Evolutionary conservation across 805 yeast species (phyloP), one percentile per base, ranked within the genome.

Genomic region (Candida pini): DNA sequence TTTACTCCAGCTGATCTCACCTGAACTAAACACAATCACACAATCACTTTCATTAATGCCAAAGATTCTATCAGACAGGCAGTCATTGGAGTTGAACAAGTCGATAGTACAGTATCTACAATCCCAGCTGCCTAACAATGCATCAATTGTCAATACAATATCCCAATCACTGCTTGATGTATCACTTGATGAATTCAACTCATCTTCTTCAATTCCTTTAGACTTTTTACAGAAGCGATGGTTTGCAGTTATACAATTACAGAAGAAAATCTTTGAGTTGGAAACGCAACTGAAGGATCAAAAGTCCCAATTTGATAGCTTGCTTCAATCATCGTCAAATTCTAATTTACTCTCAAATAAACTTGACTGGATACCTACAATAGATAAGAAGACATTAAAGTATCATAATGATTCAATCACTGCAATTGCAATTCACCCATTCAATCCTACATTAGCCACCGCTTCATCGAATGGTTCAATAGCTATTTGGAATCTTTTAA

Each of bases 181-280:
- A 7, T 22, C 5, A 12, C 25, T 7, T 26, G 2, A 9, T 32
- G 17, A 39, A 37, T 4, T 16, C 28, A 20, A 30, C 46, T 6
- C n/a, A n/a, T n/a, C n/a, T n/a, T n/a, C n/a, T n/a, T n/a, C n/a
- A n/a, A 46, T 56, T 5, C 64, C 66, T 1, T 38, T 41, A 3
- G 40, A 52, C 24, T 59, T 50, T 30, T 42, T 86, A 26, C 86
- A 81, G 46, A 81, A 80, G 58, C 89, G 88, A 61, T 89, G 97
- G 97, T 69, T 81, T 1, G 79, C 95, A 0, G 90, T 89, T 4
- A 68, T 86, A 21, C 64, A 95, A 30, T 64, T 90, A 20, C 96
- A 90, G 58, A 73, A 78, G 42, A 71, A 75, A 48, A 78, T 81
- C 28, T 62, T 81, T 38, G 90, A 80, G 33, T 58, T 87, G 28